Evolutionary conservation across 2,329 filamentous ascomycete genomes (phyloP).

Genomic region (Colletotrichum theobromicola): DNA sequence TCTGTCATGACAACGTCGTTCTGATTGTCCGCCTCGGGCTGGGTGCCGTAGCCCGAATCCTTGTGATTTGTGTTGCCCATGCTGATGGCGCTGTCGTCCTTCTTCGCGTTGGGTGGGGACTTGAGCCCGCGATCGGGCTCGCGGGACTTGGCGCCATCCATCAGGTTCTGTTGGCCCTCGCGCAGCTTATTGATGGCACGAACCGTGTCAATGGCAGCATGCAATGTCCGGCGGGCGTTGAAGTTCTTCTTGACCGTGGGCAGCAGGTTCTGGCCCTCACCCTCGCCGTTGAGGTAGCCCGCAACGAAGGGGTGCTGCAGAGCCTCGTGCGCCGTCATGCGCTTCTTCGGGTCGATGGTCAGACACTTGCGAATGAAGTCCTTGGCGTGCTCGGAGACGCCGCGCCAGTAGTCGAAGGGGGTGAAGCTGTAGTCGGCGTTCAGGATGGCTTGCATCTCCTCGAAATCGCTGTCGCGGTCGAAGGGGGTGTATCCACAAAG

Average conservation of each 20-base stretch:
- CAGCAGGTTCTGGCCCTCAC: slow-evolving; percentile 66
- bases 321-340: slow-evolving; percentile 89
- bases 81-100: slow-evolving; percentile 52
- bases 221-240: slow-evolving; percentile 71
- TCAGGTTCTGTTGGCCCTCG: slow-evolving; percentile 65
- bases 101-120: slow-evolving; percentile 33
- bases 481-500: slow-evolving; percentile 98
- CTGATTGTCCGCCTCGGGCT: slow-evolving; percentile 34
- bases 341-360: slow-evolving; percentile 84
- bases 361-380: slow-evolving; percentile 93
- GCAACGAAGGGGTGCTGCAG: slow-evolving; percentile 71
- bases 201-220: slow-evolving; percentile 74
- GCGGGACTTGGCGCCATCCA: slow-evolving; percentile 63
- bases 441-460: slow-evolving; percentile 99
- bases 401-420: slow-evolving; percentile 94
- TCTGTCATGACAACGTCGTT: slow-evolving; percentile 56
- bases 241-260: slow-evolving; percentile 78
- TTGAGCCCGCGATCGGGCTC: slow-evolving; percentile 49
- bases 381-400: slow-evolving; percentile 83
- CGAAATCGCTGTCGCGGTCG: slow-evolving; percentile 94
- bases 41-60: slow-evolving; percentile 57
- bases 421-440: slow-evolving; percentile 96
- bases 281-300: slow-evolving; percentile 50
- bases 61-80: slow-evolving; percentile 35
- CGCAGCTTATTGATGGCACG: slow-evolving; percentile 74